A percentile compares a stretch with the other conserved stretches of the same genome.
These are phyloP conservation scores for Scedosporium boydii DNA, from an alignment of 2,329 filamentous ascomycete species.

Conservation along the genomic window DNA sequence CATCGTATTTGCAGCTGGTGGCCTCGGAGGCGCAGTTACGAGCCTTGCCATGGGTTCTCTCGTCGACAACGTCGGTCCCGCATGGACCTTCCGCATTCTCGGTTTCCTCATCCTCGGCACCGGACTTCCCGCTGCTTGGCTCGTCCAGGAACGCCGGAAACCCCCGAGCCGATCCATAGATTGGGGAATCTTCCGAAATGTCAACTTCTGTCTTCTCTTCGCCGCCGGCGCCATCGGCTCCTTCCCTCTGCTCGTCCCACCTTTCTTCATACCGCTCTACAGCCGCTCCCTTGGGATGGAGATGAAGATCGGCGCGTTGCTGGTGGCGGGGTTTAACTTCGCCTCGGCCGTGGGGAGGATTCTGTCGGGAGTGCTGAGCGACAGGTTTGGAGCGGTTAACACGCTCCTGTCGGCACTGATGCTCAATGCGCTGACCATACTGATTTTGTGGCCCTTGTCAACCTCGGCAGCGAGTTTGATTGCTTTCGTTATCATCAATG, in stretches of 20 bases:
- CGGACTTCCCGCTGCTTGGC: constrained; percentile 43
- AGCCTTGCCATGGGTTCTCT: constrained; percentile 38
- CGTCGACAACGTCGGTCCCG: constrained; percentile 31
- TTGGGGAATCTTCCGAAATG: constrained; percentile 40
- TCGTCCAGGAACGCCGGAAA: constrained; percentile 36
- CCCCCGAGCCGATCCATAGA: constrained; percentile 12
- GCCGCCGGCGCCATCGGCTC: constrained; percentile 43
- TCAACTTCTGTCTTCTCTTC: constrained; percentile 43
- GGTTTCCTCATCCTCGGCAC: constrained; percentile 42
- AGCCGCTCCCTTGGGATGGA: constrained; percentile 43
- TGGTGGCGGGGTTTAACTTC: constrained; percentile 53
- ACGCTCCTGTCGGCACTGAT: constrained; percentile 40
- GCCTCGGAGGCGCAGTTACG: constrained; percentile 44
- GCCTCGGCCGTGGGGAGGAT: constrained; percentile 49
- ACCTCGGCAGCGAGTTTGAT: constrained; percentile 42
- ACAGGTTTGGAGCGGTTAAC: constrained; percentile 45
- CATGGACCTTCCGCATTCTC: constrained; percentile 43
- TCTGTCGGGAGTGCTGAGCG: constrained; percentile 41
- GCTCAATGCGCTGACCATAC: constrained; percentile 46
- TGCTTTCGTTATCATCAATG: constrained; percentile 50
- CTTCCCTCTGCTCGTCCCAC: constrained; percentile 50
- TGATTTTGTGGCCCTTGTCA: constrained; percentile 52
- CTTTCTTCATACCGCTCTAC: constrained; percentile 52
- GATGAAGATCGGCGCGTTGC: constrained; percentile 40
- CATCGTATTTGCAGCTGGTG: constrained; percentile 42